A percentile compares a stretch with the other conserved stretches of the same genome.
Conservation (phyloP, 208 protist species). For the Trichomonas tenax region DNA sequence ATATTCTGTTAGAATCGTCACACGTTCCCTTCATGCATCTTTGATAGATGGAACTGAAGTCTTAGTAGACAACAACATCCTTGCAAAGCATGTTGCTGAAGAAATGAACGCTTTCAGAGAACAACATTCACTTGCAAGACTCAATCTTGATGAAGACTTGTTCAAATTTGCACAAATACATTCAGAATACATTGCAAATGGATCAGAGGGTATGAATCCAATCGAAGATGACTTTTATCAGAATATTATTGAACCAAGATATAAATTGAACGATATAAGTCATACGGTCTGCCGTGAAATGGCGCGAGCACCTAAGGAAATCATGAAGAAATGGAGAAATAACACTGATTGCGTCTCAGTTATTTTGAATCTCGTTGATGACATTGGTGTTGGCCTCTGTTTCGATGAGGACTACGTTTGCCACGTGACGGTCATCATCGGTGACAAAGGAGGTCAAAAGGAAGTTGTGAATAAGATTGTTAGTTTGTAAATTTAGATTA, state of each 20-base stretch:
- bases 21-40: neutral
- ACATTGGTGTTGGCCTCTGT: neutral
- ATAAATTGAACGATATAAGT: neutral
- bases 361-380: neutral
- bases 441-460: neutral
- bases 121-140: neutral
- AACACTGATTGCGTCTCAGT: neutral
- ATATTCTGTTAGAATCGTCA: neutral
- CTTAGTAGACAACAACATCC: neutral
- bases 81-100: neutral
- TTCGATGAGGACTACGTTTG: conserved; percentile 6
- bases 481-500: neutral
- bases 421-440: neutral
- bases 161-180: neutral
- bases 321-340: conserved; percentile 17
- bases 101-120: neutral
- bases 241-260: neutral
- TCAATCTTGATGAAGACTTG: neutral
- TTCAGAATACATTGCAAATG: neutral
- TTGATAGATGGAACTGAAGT: neutral
- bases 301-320: neutral
- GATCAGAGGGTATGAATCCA: neutral
- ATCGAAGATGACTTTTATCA: neutral
- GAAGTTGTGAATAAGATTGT: neutral
- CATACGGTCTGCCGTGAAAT: neutral